These are phyloP conservation scores for Rachicladosporium sp. DNA, from an alignment of 2,329 filamentous ascomycete genomes.

Conservation along the genomic window DNA sequence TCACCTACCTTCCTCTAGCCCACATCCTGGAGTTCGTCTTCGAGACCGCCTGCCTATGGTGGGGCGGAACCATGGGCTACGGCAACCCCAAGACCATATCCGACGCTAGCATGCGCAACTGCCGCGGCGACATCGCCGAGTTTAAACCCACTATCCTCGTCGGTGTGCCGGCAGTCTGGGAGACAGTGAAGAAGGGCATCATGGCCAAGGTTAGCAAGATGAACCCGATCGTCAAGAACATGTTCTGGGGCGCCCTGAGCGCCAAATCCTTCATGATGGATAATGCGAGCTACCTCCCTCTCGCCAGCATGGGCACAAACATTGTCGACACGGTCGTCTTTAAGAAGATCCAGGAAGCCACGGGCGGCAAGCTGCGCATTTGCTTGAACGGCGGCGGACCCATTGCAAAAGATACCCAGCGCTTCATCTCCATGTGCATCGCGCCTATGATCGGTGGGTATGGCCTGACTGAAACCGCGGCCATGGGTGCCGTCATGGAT, in stretches of 20 bases:
- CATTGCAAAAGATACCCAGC: conserved; percentile 73
- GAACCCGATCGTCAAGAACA: conserved; percentile 55
- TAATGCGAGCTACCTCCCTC: conserved; percentile 35
- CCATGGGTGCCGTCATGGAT: conserved; percentile 66
- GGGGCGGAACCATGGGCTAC: conserved; percentile 87
- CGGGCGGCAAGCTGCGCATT: conserved; percentile 76
- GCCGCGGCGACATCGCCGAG: conserved; percentile 84
- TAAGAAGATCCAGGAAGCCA: conserved; percentile 79
- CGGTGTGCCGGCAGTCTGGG: conserved; percentile 93
- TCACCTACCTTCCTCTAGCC: conserved; percentile 86
- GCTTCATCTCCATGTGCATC: conserved; percentile 83
- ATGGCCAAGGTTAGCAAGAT: conserved; percentile 62
- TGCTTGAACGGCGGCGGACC: conserved; percentile 92
- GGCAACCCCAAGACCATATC: conserved; percentile 86
- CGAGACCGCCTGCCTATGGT: conserved; percentile 79
- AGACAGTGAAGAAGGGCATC: conserved; percentile 93
- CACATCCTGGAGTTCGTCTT: conserved; percentile 96
- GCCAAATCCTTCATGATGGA: conserved; percentile 49
- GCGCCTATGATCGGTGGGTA: conserved; percentile 93
- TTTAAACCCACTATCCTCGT: conserved; percentile 81
- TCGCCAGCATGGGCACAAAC: conserved; percentile 40
- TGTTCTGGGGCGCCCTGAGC: conserved; percentile 62
- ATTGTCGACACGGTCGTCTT: conserved; percentile 77
- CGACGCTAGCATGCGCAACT: conserved; percentile 76
- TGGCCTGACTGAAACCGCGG: conserved; percentile 77